Conservation (phyloP, 2,329 filamentous ascomycete species). For the Amylocarpus encephaloides region DNA sequence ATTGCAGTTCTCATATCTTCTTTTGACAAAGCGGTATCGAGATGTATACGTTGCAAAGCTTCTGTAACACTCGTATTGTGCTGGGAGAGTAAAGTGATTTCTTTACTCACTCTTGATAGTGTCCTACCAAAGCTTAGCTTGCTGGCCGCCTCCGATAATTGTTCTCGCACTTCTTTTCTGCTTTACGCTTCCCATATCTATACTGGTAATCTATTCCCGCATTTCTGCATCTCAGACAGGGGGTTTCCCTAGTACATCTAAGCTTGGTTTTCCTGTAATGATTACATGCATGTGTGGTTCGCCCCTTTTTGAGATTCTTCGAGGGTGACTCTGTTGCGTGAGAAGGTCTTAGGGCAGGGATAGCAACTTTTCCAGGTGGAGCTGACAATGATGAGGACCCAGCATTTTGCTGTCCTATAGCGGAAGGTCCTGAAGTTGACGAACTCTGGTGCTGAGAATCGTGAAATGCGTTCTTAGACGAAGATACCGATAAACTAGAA, state of each 20-base stretch:
- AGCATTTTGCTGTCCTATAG: too few species aligned
- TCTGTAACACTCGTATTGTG: conserved; percentile 17
- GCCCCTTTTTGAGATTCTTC: conserved; percentile 15
- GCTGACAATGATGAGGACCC: too few species aligned
- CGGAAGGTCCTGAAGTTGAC: too few species aligned
- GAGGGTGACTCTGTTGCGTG: conserved; percentile 5
- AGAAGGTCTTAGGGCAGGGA: conserved; percentile 17
- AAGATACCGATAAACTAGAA: too few species aligned
- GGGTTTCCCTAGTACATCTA: conserved; percentile 32
- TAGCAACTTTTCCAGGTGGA: conserved; percentile 20
- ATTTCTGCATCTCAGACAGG: conserved; percentile 30
- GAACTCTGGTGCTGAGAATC: too few species aligned
- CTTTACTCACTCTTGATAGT: conserved; percentile 18
- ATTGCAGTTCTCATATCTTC: conserved; percentile 19
- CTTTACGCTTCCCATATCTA: conserved; percentile 27
- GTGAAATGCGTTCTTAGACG: too few species aligned
- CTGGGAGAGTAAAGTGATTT: conserved; percentile 12
- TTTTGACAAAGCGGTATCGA: conserved; percentile 12
- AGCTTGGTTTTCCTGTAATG: conserved; percentile 33
- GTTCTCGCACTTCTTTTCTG: conserved; percentile 23
- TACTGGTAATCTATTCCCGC: conserved; percentile 20
- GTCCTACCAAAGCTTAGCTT: conserved; percentile 11
- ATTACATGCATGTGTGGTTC: conserved; percentile 30
- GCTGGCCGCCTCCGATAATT: neutral
- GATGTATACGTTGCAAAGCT: conserved; percentile 18